phyloP scores from a whole-genome alignment of 1,284 basidiomycete species.

The Acaromyces ingoldii region DNA sequence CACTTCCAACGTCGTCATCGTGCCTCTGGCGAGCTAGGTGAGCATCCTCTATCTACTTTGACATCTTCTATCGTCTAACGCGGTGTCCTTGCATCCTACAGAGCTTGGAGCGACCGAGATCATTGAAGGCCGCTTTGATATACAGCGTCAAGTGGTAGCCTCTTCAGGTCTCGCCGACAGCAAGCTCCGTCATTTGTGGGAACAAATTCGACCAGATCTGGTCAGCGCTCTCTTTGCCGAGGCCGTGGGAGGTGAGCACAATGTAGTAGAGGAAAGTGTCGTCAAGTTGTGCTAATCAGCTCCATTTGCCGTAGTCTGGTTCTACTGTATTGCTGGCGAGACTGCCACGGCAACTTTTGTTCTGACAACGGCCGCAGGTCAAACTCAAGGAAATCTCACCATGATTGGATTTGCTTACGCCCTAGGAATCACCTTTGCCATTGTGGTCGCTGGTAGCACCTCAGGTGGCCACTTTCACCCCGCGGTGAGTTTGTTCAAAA shows the following conservation, averaged over 20 bases:
- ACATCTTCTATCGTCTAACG: too few relatives aligned
- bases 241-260: background rate
- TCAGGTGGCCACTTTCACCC: slow-evolving; percentile 41
- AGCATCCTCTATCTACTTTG: too few relatives aligned
- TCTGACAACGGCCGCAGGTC: slow-evolving; percentile 22
- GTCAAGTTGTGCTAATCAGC: too few relatives aligned
- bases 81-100: too few relatives aligned
- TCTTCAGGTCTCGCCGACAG: slow-evolving; percentile 3
- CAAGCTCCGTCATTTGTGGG: slow-evolving; percentile 6
- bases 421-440: slow-evolving; percentile 30
- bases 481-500: too few relatives aligned
- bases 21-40: slow-evolving; percentile 1
- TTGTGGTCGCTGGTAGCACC: slow-evolving; percentile 27
- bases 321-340: slow-evolving; percentile 2
- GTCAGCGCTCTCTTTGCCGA: slow-evolving; percentile 2
- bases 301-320: too few relatives aligned
- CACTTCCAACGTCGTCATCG: slow-evolving; percentile 7
- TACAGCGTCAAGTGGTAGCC: slow-evolving; percentile 16
- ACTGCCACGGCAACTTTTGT: slow-evolving; percentile 25
- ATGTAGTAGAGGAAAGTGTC: too few relatives aligned
- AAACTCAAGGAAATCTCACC: slow-evolving; percentile 23
- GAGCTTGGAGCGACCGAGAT: slow-evolving; percentile 56
- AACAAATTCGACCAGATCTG: background rate
- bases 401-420: slow-evolving; percentile 38
- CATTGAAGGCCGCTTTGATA: slow-evolving; percentile 24